phyloP scores from a whole-genome alignment of 495 filamentous ascomycete species.

The Penicillium turbatum region DNA sequence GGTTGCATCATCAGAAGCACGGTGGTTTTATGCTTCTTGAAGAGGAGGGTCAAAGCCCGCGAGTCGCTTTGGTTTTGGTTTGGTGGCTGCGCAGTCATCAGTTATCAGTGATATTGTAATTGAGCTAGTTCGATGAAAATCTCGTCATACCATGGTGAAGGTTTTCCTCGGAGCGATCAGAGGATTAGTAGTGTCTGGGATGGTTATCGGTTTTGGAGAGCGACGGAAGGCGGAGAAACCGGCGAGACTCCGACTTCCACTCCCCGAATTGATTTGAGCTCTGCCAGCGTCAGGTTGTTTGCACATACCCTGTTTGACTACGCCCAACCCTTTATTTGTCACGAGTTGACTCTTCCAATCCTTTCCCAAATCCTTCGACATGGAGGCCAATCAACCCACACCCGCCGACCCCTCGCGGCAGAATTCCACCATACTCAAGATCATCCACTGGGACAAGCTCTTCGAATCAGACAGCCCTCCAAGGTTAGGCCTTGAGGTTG shows the following conservation, averaged over 20 bases:
- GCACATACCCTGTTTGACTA: neutral
- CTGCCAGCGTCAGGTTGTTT: slow-evolving; percentile 1
- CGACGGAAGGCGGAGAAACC: slow-evolving; percentile 22
- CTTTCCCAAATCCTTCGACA: slow-evolving; percentile 10
- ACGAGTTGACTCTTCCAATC: neutral
- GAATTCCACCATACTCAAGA: slow-evolving; percentile 27
- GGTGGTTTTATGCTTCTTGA: slow-evolving; percentile 77
- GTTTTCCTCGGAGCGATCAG: no score
- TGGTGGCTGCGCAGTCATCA: slow-evolving; percentile 12
- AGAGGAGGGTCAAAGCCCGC: slow-evolving; percentile 59
- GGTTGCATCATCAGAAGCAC: slow-evolving; percentile 67
- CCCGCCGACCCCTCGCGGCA: slow-evolving; percentile 10
- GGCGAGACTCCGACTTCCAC: slow-evolving; percentile 4
- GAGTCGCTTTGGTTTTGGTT: slow-evolving; percentile 32
- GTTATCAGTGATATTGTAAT: neutral
- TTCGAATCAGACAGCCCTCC: slow-evolving; percentile 42
- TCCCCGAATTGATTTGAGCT: neutral
- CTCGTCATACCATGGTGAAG: slow-evolving; percentile 16
- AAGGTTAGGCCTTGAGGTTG: slow-evolving; percentile 62
- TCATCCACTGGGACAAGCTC: slow-evolving; percentile 40
- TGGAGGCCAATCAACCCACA: slow-evolving; percentile 25
- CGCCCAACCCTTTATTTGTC: neutral
- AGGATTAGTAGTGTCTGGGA: neutral
- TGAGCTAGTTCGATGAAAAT: neutral
- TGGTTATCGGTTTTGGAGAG: neutral